Evolutionary conservation across 441 rosid genomes (phyloP), one percentile per base, ranked within the genome.

Genomic region (Croton laevigatus): DNA sequence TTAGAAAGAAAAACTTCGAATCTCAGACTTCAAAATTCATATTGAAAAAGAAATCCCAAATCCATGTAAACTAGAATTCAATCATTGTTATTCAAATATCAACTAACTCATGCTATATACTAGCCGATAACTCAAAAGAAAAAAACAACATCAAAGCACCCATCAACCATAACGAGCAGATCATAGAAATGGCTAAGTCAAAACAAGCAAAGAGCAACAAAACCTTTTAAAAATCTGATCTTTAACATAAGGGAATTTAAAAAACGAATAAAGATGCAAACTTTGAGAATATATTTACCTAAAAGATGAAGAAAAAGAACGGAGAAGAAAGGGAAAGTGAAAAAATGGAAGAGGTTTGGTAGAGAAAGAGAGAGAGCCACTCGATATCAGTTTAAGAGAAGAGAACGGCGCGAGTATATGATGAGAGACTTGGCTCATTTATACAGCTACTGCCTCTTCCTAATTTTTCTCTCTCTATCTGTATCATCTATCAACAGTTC

Each of bases 371-470:
- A 44, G 61, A 52, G 53, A 42, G 60, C 40, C 27, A 38, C 62
- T 6, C 10, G 71, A 58, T 52, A 59, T 36, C 38, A 22, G 17
- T 32, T 32, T 27, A 0, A 34, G 51, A 65, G 74, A 59, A 60
- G 71, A 3, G 67, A 63, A 38, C 71, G 81, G 79, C 70, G 77
- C 72, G 74, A 73, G 76, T 51, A 72, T 37, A 63, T 42, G 83
- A 66, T 37, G 79, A 75, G 79, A 81, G 80, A 70, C 80, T 74
- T 70, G 81, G 72, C 77, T 82, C 71, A 73, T 66, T 49, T 73
- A 73, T 59, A 65, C 8, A 1, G 32, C 32, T 79, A 66, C 68
- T 69, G 53, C 59, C 66, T 13, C 63, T 60, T 27, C 51, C 10
- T 14, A 7, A 11, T n/a, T 38, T 13, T 14, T n/a, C 22, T 19